phyloP scores from a whole-genome alignment of 176 grass and related monocot genomes.

The Alloteropsis semialata region DNA sequence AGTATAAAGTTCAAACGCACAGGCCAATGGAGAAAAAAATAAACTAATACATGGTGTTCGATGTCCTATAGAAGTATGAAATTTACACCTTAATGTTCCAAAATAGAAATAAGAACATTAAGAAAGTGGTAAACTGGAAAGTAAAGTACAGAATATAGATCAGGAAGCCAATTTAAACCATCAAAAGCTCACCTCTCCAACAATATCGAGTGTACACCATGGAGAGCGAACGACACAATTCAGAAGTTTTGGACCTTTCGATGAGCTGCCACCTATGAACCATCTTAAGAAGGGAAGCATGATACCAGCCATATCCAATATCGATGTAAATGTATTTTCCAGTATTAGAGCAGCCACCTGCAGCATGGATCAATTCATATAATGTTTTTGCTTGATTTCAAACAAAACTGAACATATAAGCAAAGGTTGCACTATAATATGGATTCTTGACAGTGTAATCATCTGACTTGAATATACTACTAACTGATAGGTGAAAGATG shows the following conservation, averaged over 20 bases:
- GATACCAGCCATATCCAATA: conserved; percentile 94
- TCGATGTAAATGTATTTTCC: conserved; percentile 99
- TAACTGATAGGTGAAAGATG: not conserved
- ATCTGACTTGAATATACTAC: not conserved
- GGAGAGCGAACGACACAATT: conserved; percentile 93
- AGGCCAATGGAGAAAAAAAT: conserved; percentile 7
- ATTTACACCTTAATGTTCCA: not conserved
- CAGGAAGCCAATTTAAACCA: conserved; percentile 6
- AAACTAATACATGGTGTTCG: not conserved
- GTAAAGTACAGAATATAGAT: conserved; percentile 6
- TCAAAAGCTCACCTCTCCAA: conserved; percentile 56
- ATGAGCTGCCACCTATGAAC: conserved; percentile 85
- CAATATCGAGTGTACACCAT: conserved; percentile 89
- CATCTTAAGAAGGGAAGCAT: conserved; percentile 94
- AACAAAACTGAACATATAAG: conserved; percentile 2
- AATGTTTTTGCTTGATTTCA: conserved; percentile 16
- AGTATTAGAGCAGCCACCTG: conserved; percentile 89
- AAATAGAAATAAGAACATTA: not conserved
- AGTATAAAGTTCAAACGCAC: not conserved
- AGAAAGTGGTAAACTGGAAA: not conserved
- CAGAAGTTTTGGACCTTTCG: conserved; percentile 87
- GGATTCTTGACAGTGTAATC: not conserved
- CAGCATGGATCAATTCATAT: conserved; percentile 26
- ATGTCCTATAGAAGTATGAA: not conserved
- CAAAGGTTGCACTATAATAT: conserved; percentile 15